These are phyloP conservation scores for Lepidium africanum DNA, from an alignment of 345 rosid species.

Conservation along the genomic window DNA sequence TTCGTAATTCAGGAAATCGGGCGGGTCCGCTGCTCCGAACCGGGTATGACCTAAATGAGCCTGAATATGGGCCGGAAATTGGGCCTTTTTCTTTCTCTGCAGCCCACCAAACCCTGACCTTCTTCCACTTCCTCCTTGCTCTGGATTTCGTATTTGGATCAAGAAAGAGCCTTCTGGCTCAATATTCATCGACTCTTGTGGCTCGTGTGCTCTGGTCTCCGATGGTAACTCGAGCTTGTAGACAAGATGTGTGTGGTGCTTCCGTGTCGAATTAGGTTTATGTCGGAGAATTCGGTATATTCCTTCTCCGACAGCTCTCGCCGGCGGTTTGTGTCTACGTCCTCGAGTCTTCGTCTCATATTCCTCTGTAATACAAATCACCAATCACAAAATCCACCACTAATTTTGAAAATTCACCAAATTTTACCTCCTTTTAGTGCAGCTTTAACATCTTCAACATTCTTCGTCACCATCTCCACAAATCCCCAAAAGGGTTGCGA, in stretches of 20 bases:
- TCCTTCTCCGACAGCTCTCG: constrained; percentile 73
- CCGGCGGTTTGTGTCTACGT: constrained; percentile 36
- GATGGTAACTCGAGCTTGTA: constrained; percentile 66
- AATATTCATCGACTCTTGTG: constrained; percentile 61
- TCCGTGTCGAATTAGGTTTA: constrained; percentile 30
- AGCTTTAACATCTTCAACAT: constrained; percentile 43
- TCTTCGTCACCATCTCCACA: constrained; percentile 58
- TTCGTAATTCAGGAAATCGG: constrained; percentile 61
- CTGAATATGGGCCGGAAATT: constrained; percentile 62
- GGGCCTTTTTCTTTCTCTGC: constrained; percentile 53
- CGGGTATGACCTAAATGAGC: constrained; percentile 41
- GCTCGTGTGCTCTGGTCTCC: constrained; percentile 29
- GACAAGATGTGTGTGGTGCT: constrained; percentile 58
- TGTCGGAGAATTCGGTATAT: constrained; percentile 63
- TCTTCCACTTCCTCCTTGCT: constrained; percentile 25
- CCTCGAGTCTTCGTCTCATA: constrained; percentile 62
- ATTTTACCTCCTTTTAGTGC: constrained; percentile 53
- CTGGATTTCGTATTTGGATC: constrained; percentile 66
- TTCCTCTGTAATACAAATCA: constrained; percentile 38
- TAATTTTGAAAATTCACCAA: neutral
- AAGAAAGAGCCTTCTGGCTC: constrained; percentile 61
- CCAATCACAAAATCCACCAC: neutral
- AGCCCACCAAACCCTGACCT: constrained; percentile 40
- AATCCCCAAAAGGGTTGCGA: constrained; percentile 69
- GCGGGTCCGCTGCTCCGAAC: constrained; percentile 54